Evolutionary conservation across 2,329 filamentous ascomycete genomes (phyloP).

Genomic region (Cordyceps tenuipes): DNA sequence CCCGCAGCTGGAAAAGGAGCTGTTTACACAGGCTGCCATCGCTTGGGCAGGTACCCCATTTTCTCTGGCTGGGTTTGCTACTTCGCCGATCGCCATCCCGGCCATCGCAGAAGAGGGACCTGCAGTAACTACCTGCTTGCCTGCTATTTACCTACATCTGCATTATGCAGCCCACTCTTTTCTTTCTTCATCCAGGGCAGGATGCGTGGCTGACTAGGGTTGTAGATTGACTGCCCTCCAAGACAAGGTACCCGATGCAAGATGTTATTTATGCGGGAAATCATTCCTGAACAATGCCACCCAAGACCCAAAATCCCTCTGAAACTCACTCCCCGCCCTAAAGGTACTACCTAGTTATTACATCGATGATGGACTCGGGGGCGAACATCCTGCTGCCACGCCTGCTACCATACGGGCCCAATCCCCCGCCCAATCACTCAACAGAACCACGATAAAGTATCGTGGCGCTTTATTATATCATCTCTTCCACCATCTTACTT

Average conservation of each 20-base stretch:
- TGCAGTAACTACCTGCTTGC: background rate
- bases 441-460: background rate
- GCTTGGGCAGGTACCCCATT: background rate
- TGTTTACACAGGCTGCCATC: background rate
- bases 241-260: background rate
- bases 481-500: constrained; percentile 48
- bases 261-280: no score
- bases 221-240: background rate
- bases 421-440: background rate
- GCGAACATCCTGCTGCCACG: no score
- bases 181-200: background rate
- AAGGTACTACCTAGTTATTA: no score
- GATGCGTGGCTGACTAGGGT: background rate
- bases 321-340: no score
- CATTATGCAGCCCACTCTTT: background rate
- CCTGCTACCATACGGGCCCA: background rate
- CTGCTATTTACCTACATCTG: no score
- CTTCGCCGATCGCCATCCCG: background rate
- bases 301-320: no score
- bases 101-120: background rate
- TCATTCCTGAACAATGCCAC: no score
- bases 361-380: no score
- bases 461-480: constrained; percentile 28
- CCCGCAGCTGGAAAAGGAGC: no score
- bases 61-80: no score